These are phyloP conservation scores for Nitzschia palea DNA, from an alignment of 108 stramenopile genomes.

Conservation along the genomic window DNA sequence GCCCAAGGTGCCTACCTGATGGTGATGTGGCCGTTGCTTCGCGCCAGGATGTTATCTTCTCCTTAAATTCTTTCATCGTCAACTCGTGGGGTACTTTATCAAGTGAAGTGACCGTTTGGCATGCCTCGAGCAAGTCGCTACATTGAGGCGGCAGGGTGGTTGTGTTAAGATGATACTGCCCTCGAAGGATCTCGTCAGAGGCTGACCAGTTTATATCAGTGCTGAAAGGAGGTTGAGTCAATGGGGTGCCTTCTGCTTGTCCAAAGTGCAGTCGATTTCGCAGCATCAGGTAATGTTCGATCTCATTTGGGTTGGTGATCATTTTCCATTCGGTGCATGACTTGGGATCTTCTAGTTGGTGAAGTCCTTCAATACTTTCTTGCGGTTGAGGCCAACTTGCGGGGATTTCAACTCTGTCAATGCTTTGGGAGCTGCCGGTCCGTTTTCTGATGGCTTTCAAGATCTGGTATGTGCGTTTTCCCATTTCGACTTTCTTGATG, in stretches of 20 bases:
- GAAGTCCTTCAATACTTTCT: not conserved
- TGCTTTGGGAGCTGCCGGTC: too few relatives aligned
- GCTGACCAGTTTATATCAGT: not conserved
- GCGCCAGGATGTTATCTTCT: not conserved
- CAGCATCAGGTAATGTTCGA: not conserved
- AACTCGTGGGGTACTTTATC: not conserved
- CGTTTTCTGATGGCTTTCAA: too few relatives aligned
- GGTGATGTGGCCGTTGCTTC: not conserved
- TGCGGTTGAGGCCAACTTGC: not conserved
- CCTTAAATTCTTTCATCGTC: not conserved
- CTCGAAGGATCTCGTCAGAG: not conserved
- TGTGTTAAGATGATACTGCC: not conserved
- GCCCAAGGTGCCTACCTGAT: not conserved
- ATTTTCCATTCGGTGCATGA: not conserved
- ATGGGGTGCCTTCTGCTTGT: not conserved
- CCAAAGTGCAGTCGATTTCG: conserved; percentile 3
- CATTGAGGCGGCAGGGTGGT: not conserved
- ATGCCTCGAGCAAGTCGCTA: not conserved
- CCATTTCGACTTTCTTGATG: too few relatives aligned
- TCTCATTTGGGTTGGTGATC: not conserved
- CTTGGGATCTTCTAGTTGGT: not conserved
- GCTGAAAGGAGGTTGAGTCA: not conserved
- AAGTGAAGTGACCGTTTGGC: not conserved
- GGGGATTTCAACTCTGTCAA: not conserved
- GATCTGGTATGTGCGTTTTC: too few relatives aligned